These are phyloP conservation scores for Backusella macrospora DNA, from an alignment of 192 early-diverging fungal genomes.

Conservation along the genomic window DNA sequence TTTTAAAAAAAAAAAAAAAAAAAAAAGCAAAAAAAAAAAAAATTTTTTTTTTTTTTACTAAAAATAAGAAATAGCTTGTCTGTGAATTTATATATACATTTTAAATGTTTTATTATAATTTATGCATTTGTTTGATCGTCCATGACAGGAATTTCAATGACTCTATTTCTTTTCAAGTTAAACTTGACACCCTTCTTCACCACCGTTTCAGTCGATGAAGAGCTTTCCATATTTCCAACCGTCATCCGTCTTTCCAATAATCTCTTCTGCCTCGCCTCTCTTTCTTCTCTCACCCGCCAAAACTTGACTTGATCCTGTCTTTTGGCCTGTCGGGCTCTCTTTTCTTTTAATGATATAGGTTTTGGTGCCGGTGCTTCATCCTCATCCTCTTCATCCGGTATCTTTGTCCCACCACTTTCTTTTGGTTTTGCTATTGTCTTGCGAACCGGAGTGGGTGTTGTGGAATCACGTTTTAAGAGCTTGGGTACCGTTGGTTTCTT, in stretches of 20 bases:
- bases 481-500: background rate
- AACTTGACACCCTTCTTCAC: constrained; percentile 33
- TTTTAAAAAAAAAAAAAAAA: no score
- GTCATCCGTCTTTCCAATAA: constrained; percentile 16
- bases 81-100: background rate
- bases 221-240: background rate
- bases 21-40: no score
- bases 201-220: background rate
- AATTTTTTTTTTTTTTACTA: no score
- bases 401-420: constrained; percentile 1
- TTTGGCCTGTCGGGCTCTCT: constrained; percentile 31
- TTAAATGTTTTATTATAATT: background rate
- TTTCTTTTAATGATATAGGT: constrained; percentile 36
- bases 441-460: background rate
- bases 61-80: no score
- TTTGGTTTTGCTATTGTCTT: constrained; percentile 2
- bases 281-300: constrained; percentile 39
- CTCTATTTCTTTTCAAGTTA: constrained; percentile 32
- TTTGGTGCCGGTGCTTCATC: constrained; percentile 15
- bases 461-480: background rate
- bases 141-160: constrained; percentile 16
- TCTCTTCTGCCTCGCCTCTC: constrained; percentile 34
- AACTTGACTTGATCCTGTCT: constrained; percentile 39
- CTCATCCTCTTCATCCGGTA: constrained; percentile 2
- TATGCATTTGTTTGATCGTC: constrained; percentile 8